Evolutionary conservation across 805 yeast genomes (phyloP).

Genomic region (Lipomyces spencermartinsiae): DNA sequence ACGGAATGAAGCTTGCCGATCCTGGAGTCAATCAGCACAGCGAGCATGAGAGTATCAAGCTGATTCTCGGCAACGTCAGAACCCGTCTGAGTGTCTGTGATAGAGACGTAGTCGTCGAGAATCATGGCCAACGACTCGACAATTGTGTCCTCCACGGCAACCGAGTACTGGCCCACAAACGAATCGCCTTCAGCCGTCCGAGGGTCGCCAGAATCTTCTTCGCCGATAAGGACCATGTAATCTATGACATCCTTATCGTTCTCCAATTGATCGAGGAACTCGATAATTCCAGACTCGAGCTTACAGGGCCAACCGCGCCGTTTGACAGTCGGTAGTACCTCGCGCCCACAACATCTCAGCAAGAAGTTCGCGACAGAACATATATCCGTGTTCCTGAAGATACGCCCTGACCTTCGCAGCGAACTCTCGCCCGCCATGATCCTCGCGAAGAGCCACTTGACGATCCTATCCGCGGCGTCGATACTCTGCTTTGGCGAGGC

Average conservation of each 20-base stretch:
- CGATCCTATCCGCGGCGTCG: not conserved
- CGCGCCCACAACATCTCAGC: not conserved
- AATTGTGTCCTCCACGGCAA: not conserved
- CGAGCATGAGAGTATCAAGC: not conserved
- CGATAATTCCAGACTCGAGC: not conserved
- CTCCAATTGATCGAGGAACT: constrained; percentile 1
- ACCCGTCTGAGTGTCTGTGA: not conserved
- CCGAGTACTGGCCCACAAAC: not conserved
- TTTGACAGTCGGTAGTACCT: not conserved
- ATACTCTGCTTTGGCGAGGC: not conserved
- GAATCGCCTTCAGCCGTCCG: not conserved
- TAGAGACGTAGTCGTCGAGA: not conserved
- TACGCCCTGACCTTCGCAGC: constrained; percentile 2
- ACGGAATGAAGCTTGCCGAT: not conserved
- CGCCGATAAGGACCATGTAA: not conserved
- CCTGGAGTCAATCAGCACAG: not conserved
- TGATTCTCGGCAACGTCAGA: not conserved
- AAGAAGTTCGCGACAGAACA: not conserved
- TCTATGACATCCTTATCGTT: not conserved
- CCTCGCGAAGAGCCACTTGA: constrained; percentile 8
- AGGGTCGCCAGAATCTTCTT: not conserved
- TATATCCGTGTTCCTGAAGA: not conserved
- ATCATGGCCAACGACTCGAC: not conserved
- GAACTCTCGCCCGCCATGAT: not conserved
- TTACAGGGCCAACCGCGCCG: not conserved